Base-by-base conservation (phyloP, 176 grass and related monocot genomes). In the Bonia amplexicaulis region DNA sequence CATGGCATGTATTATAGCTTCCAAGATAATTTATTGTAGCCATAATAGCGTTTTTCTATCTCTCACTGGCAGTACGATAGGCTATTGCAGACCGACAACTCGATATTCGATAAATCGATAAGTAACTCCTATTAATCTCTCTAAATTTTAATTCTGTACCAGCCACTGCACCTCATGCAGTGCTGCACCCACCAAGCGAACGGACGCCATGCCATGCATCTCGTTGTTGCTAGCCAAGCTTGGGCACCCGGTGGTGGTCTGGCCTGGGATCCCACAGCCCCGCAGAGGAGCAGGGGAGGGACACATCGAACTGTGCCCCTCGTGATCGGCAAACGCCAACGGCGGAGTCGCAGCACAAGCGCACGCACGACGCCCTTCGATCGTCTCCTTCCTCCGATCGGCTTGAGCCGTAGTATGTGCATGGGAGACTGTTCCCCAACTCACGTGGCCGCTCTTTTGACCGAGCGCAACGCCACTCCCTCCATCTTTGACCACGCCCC, bases 381-480 rank as follows among this genome's bases (percentile, higher is more conserved):
- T 69, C 66, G 9, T 42, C 25, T 25, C 11, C 25, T 52, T 8
- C 42, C 14, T 44, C 39, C 17, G 51, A 54, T 60, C 57, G 0
- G 57, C n/a, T 60, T 0, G n/a, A 22, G 4, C 22, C 68, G 57
- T 78, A 58, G 16, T 77, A 64, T 74, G 73, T 84, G 91, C 85
- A 69, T 98, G 69, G 96, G 89, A 89, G 93, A 94, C 86, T 96
- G 96, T 94, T 99, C 91, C 88, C 40, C 22, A 69, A 55, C 87
- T 98, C 96, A 98, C 96, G 89, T 98, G 96, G 86, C 87, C 79
- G 80, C 73, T 70, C 92, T 95, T 98, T 98, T 98, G 96, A 98
- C 96, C 92, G 86, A 53, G 86, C 80, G 62, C 39, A 1, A 8
- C 17, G 76, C 77, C 76, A 79, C 72, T 25, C 57, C 22, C 57